Percentiles rank a stretch among this genome's conserved stretches.
Evolutionary conservation across 495 filamentous ascomycete species (phyloP).

Genomic region (Astrocystis sublimbata): DNA sequence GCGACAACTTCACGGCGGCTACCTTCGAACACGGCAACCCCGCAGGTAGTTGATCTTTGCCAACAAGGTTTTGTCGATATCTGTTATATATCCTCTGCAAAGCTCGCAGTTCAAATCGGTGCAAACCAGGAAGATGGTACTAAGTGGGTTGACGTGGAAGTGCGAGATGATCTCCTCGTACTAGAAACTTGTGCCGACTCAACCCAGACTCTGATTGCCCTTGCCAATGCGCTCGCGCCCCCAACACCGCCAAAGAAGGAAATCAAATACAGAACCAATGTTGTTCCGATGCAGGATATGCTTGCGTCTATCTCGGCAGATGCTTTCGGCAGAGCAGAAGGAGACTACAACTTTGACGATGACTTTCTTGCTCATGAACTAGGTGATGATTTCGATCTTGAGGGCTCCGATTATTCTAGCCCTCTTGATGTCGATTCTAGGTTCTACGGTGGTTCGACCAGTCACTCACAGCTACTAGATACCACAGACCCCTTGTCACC

Average conservation of each 20-base stretch:
- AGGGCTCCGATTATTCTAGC: constrained; percentile 34
- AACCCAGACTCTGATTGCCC: constrained; percentile 83
- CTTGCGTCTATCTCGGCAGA: constrained; percentile 86
- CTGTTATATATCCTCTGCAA: constrained; percentile 78
- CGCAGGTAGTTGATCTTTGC: constrained; percentile 66
- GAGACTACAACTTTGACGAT: constrained; percentile 57
- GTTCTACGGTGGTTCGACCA: constrained; percentile 39
- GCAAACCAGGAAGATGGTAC: constrained; percentile 51
- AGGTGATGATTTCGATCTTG: constrained; percentile 34
- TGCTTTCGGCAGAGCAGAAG: constrained; percentile 64
- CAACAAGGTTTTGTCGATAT: constrained; percentile 79
- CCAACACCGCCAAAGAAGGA: constrained; percentile 78
- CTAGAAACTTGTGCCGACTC: constrained; percentile 97
- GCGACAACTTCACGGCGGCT: constrained; percentile 42
- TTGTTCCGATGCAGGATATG: constrained; percentile 83
- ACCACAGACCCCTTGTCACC: constrained; percentile 39
- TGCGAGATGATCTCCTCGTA: constrained; percentile 82
- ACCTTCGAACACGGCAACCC: constrained; percentile 51
- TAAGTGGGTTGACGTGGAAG: constrained; percentile 73
- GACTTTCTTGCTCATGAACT: constrained; percentile 51
- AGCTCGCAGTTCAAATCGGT: constrained; percentile 58
- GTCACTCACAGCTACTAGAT: constrained; percentile 44
- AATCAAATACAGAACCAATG: constrained; percentile 82
- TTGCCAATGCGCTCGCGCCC: constrained; percentile 78
- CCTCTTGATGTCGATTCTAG: constrained; percentile 42